Evolutionary conservation across 495 filamentous ascomycete species (phyloP), one percentile per base, ranked within the genome.

Genomic region (Hypoxylon fragiforme): DNA sequence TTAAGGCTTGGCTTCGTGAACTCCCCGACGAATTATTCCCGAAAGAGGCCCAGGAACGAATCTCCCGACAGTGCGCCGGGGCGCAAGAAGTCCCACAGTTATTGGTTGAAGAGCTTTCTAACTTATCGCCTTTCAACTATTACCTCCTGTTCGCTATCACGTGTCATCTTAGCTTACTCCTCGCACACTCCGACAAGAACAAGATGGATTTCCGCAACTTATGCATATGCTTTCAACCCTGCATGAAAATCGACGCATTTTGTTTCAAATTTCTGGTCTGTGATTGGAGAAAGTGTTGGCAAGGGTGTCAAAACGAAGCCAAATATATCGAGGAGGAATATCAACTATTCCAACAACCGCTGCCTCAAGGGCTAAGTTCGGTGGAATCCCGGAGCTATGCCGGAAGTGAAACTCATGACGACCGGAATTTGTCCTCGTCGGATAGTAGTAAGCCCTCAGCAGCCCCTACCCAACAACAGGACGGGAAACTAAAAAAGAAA

Each of bases 141-240:
- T 95, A 96, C 62, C 88, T 96, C 22, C 85, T 96, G 37, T 96
- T 96, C 70, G 91, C 91, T 56, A 94, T 95, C 58, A 96, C 91
- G 22, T 95, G 91, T 68, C 91, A 96, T 59, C 82, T 96, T 28
- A 91, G 88, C 65, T 81, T 96, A 3, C 82, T 96, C 11, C 87
- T 91, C 52, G 87, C 86, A 0, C 90, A 92, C 64, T 83, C 85
- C 21, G 89, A 90, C 26, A 88, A 88, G 70, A 96, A 95, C 77
- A 92, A 92, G 75, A 96, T 96, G 91, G 87, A 91, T 67, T 95
- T 90, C 67, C 81, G 84, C 60, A 95, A 95, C 56, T 81, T 96
- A 1, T 92, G 88, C 72, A 91, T 95, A 56, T 96, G 91, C 76
- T 95, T 96, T 73, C 89, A 94, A 74, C 91, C 91, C 3, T 94